Conservation (phyloP, 2,329 filamentous ascomycete species). For the Pseudogymnoascus sp. region DNA sequence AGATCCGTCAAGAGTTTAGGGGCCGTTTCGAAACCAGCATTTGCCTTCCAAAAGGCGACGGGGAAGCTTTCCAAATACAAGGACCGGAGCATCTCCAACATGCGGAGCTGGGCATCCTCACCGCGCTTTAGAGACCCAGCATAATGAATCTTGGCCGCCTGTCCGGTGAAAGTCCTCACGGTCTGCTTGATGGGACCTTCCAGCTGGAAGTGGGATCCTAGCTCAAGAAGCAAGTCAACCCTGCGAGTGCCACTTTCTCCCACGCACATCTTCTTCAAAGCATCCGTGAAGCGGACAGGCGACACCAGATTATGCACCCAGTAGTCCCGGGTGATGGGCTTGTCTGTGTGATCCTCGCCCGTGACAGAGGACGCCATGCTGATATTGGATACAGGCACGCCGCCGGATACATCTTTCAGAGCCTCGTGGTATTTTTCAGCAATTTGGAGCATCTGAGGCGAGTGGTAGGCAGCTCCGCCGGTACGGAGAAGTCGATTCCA, state of each 20-base stretch:
- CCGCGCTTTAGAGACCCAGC: constrained; percentile 15
- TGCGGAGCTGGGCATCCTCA: constrained; percentile 14
- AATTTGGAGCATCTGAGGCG: constrained; percentile 29
- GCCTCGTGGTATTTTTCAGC: constrained; percentile 22
- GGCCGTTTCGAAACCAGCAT: background rate
- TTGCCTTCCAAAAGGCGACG: constrained; percentile 14
- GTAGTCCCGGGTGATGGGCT: constrained; percentile 27
- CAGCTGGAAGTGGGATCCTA: constrained; percentile 32
- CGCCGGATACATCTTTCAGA: constrained; percentile 21
- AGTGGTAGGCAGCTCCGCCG: constrained; percentile 26
- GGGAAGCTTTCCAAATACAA: constrained; percentile 4
- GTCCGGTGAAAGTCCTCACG: constrained; percentile 14
- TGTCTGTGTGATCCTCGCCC: constrained; percentile 15
- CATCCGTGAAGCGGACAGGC: constrained; percentile 34
- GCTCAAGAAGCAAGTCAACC: constrained; percentile 2
- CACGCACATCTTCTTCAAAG: constrained; percentile 11
- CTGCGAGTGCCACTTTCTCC: too few relatives aligned
- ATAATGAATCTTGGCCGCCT: constrained; percentile 18
- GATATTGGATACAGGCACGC: constrained; percentile 20
- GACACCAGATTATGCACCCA: constrained; percentile 40
- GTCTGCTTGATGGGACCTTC: constrained; percentile 26
- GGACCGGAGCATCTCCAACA: constrained; percentile 11
- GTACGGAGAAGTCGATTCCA: constrained; percentile 24
- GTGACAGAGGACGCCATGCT: background rate
- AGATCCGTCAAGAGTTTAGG: constrained; percentile 30